A percentile compares a stretch with the other conserved stretches of the same genome.
Conservation (phyloP, 352 stramenopile species). For the Pythium monospermum region DNA sequence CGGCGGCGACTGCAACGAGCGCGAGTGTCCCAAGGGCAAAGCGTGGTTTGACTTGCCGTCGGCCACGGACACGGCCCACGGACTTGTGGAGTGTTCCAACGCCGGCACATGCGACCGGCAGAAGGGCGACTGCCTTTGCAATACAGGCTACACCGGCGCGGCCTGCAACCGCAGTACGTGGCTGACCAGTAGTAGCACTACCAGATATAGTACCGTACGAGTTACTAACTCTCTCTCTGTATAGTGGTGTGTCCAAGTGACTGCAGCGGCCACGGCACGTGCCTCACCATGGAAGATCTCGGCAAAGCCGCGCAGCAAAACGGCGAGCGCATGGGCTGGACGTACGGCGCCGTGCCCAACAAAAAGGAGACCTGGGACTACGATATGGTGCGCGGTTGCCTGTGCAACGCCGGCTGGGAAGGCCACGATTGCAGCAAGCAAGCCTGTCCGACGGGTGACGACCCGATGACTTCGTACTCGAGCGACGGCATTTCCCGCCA, state of each 20-base stretch:
- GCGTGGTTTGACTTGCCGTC: slow-evolving; percentile 64
- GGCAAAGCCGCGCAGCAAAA: slow-evolving; percentile 46
- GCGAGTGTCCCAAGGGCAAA: slow-evolving; percentile 56
- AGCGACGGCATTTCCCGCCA: slow-evolving; percentile 34
- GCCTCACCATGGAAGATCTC: slow-evolving; percentile 77
- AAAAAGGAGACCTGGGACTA: slow-evolving; percentile 89
- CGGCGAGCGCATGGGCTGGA: slow-evolving; percentile 47
- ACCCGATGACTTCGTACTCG: slow-evolving; percentile 64
- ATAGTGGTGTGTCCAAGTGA: slow-evolving; percentile 48
- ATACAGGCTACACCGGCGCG: slow-evolving; percentile 56
- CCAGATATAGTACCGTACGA: neutral
- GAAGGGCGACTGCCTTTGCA: slow-evolving; percentile 67
- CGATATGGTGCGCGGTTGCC: slow-evolving; percentile 79
- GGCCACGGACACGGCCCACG: slow-evolving; percentile 44
- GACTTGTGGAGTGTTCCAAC: slow-evolving; percentile 66
- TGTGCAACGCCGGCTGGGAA: slow-evolving; percentile 83
- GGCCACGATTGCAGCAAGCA: slow-evolving; percentile 85
- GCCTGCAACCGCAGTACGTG: slow-evolving; percentile 61
- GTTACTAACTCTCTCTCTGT: neutral
- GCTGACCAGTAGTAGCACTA: neutral
- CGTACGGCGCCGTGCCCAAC: slow-evolving; percentile 67
- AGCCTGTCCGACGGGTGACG: slow-evolving; percentile 88
- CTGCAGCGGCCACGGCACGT: slow-evolving; percentile 80
- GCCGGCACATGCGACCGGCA: slow-evolving; percentile 58
- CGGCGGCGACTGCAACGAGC: slow-evolving; percentile 65